phyloP scores from a whole-genome alignment of 495 filamentous ascomycete species.

The Staphylotrichum tortipilum region DNA sequence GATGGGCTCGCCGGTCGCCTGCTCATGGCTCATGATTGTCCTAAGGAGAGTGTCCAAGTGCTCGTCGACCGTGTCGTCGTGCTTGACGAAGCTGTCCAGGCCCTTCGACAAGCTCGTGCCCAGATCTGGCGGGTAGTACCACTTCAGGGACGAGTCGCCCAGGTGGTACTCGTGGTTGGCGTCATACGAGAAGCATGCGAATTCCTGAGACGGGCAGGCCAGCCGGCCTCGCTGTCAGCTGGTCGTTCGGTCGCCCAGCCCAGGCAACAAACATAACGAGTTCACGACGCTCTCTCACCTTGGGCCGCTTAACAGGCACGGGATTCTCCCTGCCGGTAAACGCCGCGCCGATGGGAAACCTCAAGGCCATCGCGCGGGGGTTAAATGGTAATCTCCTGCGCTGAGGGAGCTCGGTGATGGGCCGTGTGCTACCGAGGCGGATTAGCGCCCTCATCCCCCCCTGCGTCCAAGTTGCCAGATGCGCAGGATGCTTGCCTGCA shows the following conservation, averaged over 20 bases:
- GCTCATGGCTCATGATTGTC: slow-evolving; percentile 65
- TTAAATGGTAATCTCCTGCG: too few relatives aligned
- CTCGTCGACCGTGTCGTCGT: slow-evolving; percentile 74
- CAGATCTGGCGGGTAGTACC: slow-evolving; percentile 75
- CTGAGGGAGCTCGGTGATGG: not conserved
- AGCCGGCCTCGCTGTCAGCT: too few relatives aligned
- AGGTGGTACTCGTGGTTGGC: slow-evolving; percentile 64
- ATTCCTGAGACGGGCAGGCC: slow-evolving; percentile 63
- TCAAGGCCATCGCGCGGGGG: slow-evolving; percentile 24
- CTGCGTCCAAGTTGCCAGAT: not conserved
- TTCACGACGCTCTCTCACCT: slow-evolving; percentile 42
- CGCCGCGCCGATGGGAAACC: slow-evolving; percentile 57
- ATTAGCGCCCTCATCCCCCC: slow-evolving; percentile 6
- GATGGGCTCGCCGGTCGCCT: slow-evolving; percentile 53
- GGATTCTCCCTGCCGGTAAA: slow-evolving; percentile 52
- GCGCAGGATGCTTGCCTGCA: slow-evolving; percentile 5
- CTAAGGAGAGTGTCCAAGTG: slow-evolving; percentile 79
- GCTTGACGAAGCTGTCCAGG: slow-evolving; percentile 73
- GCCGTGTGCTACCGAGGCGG: not conserved
- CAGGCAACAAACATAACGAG: not conserved
- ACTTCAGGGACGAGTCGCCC: slow-evolving; percentile 68
- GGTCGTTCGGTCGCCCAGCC: not conserved
- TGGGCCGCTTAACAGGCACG: slow-evolving; percentile 58
- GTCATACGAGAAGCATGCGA: slow-evolving; percentile 87
- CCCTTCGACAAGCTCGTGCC: slow-evolving; percentile 66